Percentiles rank a stretch among this genome's conserved stretches.
phyloP scores from a whole-genome alignment of 2,329 filamentous ascomycete genomes.

The Neurospora sp. region DNA sequence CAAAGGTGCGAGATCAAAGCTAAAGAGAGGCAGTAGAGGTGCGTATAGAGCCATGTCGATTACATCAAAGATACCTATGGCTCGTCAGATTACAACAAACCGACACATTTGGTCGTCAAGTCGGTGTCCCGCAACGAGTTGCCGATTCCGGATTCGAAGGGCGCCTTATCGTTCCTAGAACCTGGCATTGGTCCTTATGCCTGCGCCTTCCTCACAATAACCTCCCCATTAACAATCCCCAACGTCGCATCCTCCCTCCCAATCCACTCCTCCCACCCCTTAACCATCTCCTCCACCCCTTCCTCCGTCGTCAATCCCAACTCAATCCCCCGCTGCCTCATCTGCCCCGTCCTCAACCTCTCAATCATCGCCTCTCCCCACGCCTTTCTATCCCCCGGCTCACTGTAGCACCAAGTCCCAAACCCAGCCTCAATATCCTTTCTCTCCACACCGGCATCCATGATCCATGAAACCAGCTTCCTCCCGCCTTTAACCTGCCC shows the following conservation, averaged over 20 bases:
- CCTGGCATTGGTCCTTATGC: too few relatives aligned
- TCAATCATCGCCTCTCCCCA: slow-evolving; percentile 10
- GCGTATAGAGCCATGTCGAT: too few relatives aligned
- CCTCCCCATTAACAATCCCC: slow-evolving; percentile 9
- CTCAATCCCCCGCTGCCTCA: not conserved
- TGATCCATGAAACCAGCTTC: slow-evolving; percentile 5
- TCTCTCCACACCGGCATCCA: slow-evolving; percentile 4
- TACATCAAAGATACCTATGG: too few relatives aligned
- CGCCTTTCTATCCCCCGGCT: slow-evolving; percentile 1
- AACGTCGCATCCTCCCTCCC: slow-evolving; percentile 4
- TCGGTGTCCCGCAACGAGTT: too few relatives aligned
- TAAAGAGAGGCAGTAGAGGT: too few relatives aligned
- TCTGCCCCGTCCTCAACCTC: slow-evolving; percentile 6
- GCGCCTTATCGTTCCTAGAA: too few relatives aligned
- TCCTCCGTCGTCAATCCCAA: slow-evolving; percentile 1
- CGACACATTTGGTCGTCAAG: too few relatives aligned
- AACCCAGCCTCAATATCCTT: slow-evolving; percentile 2
- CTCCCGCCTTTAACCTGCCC: not conserved
- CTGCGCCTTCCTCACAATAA: not conserved
- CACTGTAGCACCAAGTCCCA: slow-evolving; percentile 9
- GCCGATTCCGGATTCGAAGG: too few relatives aligned
- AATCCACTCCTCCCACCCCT: slow-evolving; percentile 7
- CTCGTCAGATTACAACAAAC: too few relatives aligned
- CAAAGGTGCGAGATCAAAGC: too few relatives aligned
- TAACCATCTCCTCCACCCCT: slow-evolving; percentile 6